These are phyloP conservation scores for Dioscorea cayenensis DNA, from an alignment of 116 monocot species.

Conservation along the genomic window DNA sequence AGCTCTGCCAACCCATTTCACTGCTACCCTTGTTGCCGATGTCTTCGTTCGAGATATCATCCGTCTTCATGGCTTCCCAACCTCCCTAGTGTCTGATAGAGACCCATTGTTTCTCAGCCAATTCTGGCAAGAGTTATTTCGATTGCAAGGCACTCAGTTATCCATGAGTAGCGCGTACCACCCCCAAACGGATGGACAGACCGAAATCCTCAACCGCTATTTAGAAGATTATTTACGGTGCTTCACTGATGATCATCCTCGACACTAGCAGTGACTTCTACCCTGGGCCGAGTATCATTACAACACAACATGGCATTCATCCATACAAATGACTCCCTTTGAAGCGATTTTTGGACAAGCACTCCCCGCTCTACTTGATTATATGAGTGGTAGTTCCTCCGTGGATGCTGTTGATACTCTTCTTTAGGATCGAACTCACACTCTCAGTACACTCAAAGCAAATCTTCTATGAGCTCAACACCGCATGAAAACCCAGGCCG, in stretches of 20 bases:
- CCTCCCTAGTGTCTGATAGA: no score
- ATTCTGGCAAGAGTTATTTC: no score
- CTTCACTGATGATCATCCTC: neutral
- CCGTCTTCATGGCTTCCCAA: no score
- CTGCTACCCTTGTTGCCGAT: no score
- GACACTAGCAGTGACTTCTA: neutral
- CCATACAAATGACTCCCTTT: neutral
- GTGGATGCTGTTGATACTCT: neutral
- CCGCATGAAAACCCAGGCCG: no score
- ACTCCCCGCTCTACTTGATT: neutral
- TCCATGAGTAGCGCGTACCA: neutral
- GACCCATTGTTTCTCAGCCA: no score
- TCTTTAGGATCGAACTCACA: no score
- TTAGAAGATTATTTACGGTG: neutral
- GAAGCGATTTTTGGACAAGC: slow-evolving; percentile 2
- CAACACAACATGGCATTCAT: neutral
- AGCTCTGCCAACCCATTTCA: no score
- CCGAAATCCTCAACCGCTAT: neutral
- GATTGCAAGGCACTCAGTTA: no score
- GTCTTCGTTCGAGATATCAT: no score
- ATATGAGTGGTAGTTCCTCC: neutral
- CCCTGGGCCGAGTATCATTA: neutral
- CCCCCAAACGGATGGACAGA: slow-evolving; percentile 5
- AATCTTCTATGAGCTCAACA: no score
- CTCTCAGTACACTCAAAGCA: no score